Conservation (phyloP, 768 basidiomycete genomes). For the Russula sp. region DNA sequence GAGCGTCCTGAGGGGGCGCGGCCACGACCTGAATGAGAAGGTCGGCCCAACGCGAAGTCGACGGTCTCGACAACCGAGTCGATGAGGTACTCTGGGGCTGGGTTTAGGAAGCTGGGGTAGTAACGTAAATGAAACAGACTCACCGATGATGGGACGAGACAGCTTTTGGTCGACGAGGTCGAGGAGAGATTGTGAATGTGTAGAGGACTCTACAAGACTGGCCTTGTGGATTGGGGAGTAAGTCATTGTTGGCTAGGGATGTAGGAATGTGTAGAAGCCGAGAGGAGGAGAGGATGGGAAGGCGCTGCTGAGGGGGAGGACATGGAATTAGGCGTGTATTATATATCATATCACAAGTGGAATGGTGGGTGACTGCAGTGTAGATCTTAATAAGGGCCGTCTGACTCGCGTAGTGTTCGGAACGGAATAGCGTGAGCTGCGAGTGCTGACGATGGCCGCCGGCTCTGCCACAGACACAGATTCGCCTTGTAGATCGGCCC, state of each 20-base stretch:
- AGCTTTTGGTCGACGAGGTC: conserved; percentile 65
- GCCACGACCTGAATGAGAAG: conserved; percentile 49
- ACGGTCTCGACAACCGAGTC: conserved; percentile 68
- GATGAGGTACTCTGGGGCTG: conserved; percentile 55
- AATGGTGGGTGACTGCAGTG: too few relatives aligned
- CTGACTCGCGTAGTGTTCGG: neutral
- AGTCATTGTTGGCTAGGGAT: conserved; percentile 19
- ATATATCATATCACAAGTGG: conserved; percentile 27
- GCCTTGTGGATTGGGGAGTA: conserved; percentile 40
- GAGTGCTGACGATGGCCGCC: too few relatives aligned
- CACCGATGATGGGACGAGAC: conserved; percentile 57
- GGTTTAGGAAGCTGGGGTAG: neutral
- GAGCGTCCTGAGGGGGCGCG: conserved; percentile 43
- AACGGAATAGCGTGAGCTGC: neutral
- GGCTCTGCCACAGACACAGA: neutral
- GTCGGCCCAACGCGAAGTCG: conserved; percentile 68
- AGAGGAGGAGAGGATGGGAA: conserved; percentile 7
- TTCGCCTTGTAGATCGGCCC: neutral
- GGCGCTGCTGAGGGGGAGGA: conserved; percentile 20
- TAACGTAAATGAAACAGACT: conserved; percentile 27
- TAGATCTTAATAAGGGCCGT: too few relatives aligned
- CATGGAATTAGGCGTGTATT: conserved; percentile 3
- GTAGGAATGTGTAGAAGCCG: conserved; percentile 2
- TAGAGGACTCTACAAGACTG: conserved; percentile 55
- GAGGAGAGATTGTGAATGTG: conserved; percentile 60